phyloP scores from a whole-genome alignment of 2,329 filamentous ascomycete species.

The Monilinia laxa region DNA sequence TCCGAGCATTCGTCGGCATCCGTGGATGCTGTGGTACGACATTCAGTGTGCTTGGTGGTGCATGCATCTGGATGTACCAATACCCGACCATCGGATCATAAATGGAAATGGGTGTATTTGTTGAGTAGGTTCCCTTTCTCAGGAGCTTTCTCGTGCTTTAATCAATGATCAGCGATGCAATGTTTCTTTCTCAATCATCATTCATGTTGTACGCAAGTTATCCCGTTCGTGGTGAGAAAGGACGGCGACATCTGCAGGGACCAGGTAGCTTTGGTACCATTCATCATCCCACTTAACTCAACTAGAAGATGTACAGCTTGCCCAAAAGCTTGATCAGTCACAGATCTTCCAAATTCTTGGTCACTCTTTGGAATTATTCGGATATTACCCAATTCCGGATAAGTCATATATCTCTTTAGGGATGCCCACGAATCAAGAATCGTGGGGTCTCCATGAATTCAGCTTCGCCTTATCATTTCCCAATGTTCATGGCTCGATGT shows the following conservation, averaged over 20 bases:
- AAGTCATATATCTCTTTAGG: background rate
- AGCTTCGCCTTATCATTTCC: background rate
- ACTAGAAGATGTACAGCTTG: background rate
- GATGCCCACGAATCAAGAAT: background rate
- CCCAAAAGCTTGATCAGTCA: background rate
- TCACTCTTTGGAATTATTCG: background rate
- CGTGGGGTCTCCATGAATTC: conserved; percentile 13
- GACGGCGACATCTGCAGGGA: background rate
- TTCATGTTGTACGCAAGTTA: too few relatives aligned
- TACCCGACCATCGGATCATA: too few relatives aligned
- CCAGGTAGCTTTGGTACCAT: background rate
- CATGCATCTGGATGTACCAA: too few relatives aligned
- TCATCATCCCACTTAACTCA: background rate
- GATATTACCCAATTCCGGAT: too few relatives aligned
- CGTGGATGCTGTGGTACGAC: too few relatives aligned
- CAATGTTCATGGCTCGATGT: background rate
- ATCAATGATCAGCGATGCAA: too few relatives aligned
- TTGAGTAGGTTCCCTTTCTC: too few relatives aligned
- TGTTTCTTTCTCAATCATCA: too few relatives aligned
- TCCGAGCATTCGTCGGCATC: too few relatives aligned
- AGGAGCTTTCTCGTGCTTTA: too few relatives aligned
- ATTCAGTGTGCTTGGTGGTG: too few relatives aligned
- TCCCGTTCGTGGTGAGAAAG: background rate
- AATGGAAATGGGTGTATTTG: too few relatives aligned
- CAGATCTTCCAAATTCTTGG: background rate